phyloP scores from a whole-genome alignment of 129 eudicot species.

The Helianthus tuberosus region DNA sequence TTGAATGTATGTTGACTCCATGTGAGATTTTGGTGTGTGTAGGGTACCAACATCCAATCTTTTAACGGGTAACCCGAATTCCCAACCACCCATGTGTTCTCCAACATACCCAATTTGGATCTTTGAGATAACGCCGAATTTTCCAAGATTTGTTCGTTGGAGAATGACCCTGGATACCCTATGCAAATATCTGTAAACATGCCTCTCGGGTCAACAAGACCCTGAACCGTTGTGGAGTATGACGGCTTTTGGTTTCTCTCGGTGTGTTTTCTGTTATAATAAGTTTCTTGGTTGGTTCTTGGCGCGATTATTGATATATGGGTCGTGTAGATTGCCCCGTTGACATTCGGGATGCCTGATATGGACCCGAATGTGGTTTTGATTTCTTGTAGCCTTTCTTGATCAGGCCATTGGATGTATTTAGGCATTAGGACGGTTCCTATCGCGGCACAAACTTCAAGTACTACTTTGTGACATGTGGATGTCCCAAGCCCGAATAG shows the following conservation, averaged over 20 bases:
- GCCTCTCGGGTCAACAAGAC: slow-evolving; percentile 58
- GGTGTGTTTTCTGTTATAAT: slow-evolving; percentile 66
- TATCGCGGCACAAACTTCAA: slow-evolving; percentile 57
- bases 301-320: slow-evolving; percentile 57
- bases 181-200: slow-evolving; percentile 60
- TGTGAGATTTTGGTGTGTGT: slow-evolving; percentile 54
- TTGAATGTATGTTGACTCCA: slow-evolving; percentile 69
- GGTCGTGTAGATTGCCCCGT: slow-evolving; percentile 51
- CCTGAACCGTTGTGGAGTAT: slow-evolving; percentile 70
- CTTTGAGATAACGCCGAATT: slow-evolving; percentile 53
- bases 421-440: slow-evolving; percentile 57
- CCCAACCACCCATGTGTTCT: slow-evolving; percentile 54
- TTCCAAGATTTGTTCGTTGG: slow-evolving; percentile 64
- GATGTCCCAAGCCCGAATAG: slow-evolving; percentile 71
- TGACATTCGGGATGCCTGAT: slow-evolving; percentile 59
- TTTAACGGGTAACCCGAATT: slow-evolving; percentile 51
- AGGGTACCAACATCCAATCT: slow-evolving; percentile 71
- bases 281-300: slow-evolving; percentile 47
- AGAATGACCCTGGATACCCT: slow-evolving; percentile 77
- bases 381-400: slow-evolving; percentile 32
- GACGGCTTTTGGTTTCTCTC: slow-evolving; percentile 70
- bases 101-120: slow-evolving; percentile 44
- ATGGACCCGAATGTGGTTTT: slow-evolving; percentile 39
- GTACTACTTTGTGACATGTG: slow-evolving; percentile 46
- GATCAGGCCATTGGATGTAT: slow-evolving; percentile 66